phyloP scores from a whole-genome alignment of 257 asterid genomes.

The Paulownia fortunei region DNA sequence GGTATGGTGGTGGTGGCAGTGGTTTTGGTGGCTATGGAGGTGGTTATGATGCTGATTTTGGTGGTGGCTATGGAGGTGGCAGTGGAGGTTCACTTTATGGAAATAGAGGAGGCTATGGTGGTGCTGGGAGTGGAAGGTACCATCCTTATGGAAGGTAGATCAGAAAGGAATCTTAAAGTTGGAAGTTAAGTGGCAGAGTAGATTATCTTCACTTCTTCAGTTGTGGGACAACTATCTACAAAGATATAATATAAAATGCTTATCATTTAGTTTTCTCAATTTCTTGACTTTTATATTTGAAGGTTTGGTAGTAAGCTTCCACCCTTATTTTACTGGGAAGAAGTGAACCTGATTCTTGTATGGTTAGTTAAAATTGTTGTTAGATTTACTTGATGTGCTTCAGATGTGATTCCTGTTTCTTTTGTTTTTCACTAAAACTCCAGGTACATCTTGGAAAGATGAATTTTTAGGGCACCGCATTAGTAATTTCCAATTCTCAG shows the following conservation, averaged over 20 bases:
- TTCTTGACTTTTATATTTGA: background rate
- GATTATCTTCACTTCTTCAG: too few species aligned
- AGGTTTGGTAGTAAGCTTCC: background rate
- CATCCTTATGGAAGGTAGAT: conserved; percentile 67
- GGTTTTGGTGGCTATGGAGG: conserved; percentile 39
- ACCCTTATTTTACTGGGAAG: background rate
- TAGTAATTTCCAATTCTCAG: too few species aligned
- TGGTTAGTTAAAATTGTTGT: background rate
- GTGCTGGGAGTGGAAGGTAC: conserved; percentile 52
- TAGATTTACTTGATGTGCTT: too few species aligned
- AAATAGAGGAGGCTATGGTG: conserved; percentile 48
- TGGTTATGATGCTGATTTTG: conserved; percentile 43
- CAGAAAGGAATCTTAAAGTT: background rate
- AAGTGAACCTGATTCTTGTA: background rate
- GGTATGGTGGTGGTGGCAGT: conserved; percentile 42
- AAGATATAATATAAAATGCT: background rate
- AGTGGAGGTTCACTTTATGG: conserved; percentile 45
- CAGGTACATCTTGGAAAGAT: too few species aligned
- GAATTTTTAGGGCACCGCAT: too few species aligned
- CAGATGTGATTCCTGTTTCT: too few species aligned
- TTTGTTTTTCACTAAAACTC: too few species aligned
- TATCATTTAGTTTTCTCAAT: background rate
- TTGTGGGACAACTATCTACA: background rate
- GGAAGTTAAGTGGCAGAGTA: background rate
- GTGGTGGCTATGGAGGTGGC: conserved; percentile 46